These are phyloP conservation scores for Solanum hybrid DNA, from an alignment of 305 asterid genomes.

Conservation along the genomic window DNA sequence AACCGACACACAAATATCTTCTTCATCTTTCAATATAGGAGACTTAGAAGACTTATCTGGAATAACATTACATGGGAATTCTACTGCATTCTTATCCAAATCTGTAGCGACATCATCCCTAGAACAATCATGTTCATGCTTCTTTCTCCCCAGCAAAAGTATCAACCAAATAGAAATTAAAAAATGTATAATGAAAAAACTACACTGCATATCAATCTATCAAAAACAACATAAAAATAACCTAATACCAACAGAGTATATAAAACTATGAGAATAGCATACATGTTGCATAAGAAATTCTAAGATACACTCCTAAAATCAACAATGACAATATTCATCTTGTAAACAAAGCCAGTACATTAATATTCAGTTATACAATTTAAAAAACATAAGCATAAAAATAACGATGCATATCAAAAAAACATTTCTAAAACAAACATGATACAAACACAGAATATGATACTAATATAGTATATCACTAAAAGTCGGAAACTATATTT, in stretches of 20 bases:
- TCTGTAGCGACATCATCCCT: neutral
- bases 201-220: neutral
- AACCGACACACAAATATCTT: neutral
- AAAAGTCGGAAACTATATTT: neutral
- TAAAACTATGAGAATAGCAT: neutral
- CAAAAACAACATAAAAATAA: neutral
- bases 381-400: neutral
- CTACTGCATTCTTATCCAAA: neutral
- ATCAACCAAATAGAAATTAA: neutral
- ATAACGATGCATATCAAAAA: neutral
- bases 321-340: neutral
- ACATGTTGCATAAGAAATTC: neutral
- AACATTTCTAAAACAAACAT: no score
- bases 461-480: neutral
- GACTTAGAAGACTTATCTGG: neutral
- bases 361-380: neutral
- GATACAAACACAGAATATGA: no score
- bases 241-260: neutral
- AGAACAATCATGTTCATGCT: neutral
- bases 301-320: neutral
- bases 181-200: neutral
- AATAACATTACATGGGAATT: neutral
- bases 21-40: neutral
- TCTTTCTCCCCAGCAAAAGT: neutral
- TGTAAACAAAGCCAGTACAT: neutral